Evolutionary conservation across 352 stramenopile species (phyloP), one percentile per base, ranked within the genome.

Genomic region (Phytophthora colocasiae): DNA sequence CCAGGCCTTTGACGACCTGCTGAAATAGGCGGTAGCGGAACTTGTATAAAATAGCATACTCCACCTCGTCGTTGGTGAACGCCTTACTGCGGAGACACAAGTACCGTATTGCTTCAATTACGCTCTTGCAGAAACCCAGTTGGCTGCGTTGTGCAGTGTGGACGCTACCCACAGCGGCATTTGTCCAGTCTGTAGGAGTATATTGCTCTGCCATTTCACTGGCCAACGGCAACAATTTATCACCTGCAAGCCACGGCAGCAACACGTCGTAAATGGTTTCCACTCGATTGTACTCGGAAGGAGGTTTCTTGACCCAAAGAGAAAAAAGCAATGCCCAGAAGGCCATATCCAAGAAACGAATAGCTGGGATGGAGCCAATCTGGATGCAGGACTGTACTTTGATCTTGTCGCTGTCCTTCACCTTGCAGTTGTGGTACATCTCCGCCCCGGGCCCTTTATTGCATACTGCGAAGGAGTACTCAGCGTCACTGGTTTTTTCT

Each of bases 211-310:
- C 71, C 19, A 74, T 75, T 53, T 78, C 52, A 41, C 40, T 66
- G 4, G 77, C 87, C 19, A 94, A 53, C 5, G 88, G 86, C 26
- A 97, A 50, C 29, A 96, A 58, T 36, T 81, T 81, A 56, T 95
- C 84, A 11, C 81, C 80, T 26, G 87, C 83, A 15, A 97, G 78
- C 84, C 90, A 97, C 17, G 91, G 91, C 14, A 97, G 55, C 9
- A 97, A 50, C 31, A 97, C 89, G 53, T 97, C 91, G 58, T 97
- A 97, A 22, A 97, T 75, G 5, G 81, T 93, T 61, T 96, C 87
- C 11, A 93, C 78, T 36, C 88, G 80, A 57, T 97, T 87, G 63
- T 95, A 96, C 62, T 97, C 89, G 48, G 85, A 93, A 24, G 90
- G 75, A 4, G 87, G 85, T 49, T 90, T 91, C 59, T 86, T 86